Percentiles rank a stretch among this genome's conserved stretches.
Evolutionary conservation across 768 basidiomycete species (phyloP).

Genomic region (Mycena epipterygia): DNA sequence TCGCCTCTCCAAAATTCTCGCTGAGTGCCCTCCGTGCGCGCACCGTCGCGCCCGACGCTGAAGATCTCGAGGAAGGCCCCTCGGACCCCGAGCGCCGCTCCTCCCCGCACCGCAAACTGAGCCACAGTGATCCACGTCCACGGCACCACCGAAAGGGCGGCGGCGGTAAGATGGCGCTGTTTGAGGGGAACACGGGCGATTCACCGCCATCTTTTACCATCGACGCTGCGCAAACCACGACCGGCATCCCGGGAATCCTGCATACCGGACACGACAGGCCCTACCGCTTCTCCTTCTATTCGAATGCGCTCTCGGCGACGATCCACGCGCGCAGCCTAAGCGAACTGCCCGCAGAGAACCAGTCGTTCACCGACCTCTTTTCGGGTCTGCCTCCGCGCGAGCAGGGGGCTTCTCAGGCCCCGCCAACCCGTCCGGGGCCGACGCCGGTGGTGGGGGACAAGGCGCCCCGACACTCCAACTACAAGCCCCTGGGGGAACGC

Average conservation of each 20-base stretch:
- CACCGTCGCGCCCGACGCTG: conserved; percentile 33
- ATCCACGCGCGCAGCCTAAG: conserved; percentile 95
- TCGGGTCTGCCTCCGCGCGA: conserved; percentile 56
- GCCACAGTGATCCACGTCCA: conserved; percentile 82
- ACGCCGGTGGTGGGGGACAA: conserved; percentile 27
- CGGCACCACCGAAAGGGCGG: conserved; percentile 69
- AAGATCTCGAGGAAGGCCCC: conserved; percentile 37
- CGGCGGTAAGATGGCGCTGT: conserved; percentile 91
- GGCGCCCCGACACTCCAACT: conserved; percentile 16
- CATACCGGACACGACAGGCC: conserved; percentile 84
- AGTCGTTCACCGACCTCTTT: conserved; percentile 94
- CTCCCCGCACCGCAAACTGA: conserved; percentile 87
- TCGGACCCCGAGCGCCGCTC: conserved; percentile 47
- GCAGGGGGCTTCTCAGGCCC: conserved; percentile 27
- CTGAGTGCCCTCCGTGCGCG: conserved; percentile 41
- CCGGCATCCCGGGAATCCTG: conserved; percentile 47
- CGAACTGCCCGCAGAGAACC: conserved; percentile 94
- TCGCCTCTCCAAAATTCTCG: conserved; percentile 64
- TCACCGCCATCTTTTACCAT: conserved; percentile 58
- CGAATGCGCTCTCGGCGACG: conserved; percentile 90
- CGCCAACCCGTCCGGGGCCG: conserved; percentile 33
- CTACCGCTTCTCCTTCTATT: conserved; percentile 99
- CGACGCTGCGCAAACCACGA: conserved; percentile 30
- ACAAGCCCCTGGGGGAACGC: conserved; percentile 20
- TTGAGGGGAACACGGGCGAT: conserved; percentile 74